Evolutionary conservation across 495 filamentous ascomycete species (phyloP), one percentile per base, ranked within the genome.

Genomic region (Penicillium riverlandense): DNA sequence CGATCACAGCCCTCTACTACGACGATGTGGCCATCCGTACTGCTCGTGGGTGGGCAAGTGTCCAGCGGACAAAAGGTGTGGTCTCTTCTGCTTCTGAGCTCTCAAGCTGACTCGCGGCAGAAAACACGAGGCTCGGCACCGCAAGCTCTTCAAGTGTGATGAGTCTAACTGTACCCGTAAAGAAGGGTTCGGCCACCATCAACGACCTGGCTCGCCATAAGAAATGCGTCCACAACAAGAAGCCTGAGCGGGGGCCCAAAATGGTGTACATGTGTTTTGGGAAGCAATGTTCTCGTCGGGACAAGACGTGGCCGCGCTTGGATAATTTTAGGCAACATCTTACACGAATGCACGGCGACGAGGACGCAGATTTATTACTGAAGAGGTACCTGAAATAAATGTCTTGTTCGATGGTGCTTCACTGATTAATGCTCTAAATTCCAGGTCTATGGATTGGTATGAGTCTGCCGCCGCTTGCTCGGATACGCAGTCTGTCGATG

Each of bases 241-340:
- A 72, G 54, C 78, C 71, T 38, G 64, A 59, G 65, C 74, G 74
- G 10, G 69, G 63, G 8, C 62, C 66, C 37, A 74, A 73, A 29
- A 78, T 81, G 51, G 75, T 73, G 12, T 96, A 79, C 49, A 75
- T 76, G 48, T 96, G 90, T 55, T 68, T 70, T 44, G 72, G 84
- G 5, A 72, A 64, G 37, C 58, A 67, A 39, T 95, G 90, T 52
- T 71, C 70, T 29, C 79, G 75, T 14, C 82, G 77, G 41, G 67
- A 75, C 13, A 96, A 96, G 65, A 69, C 74, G 35, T 96, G 91
- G 87, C 90, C 87, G 8, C 79, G 92, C 7, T 62, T 85, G 40
- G 92, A 98, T 61, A 98, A 98, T 52, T 98, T 96, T 63, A 82
- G 81, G 55, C 82, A 85, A 44, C 92, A 98, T 53, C 71, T 95